Base-by-base conservation (phyloP, 2,329 filamentous ascomycete species). In the Kalmusia sp. region DNA sequence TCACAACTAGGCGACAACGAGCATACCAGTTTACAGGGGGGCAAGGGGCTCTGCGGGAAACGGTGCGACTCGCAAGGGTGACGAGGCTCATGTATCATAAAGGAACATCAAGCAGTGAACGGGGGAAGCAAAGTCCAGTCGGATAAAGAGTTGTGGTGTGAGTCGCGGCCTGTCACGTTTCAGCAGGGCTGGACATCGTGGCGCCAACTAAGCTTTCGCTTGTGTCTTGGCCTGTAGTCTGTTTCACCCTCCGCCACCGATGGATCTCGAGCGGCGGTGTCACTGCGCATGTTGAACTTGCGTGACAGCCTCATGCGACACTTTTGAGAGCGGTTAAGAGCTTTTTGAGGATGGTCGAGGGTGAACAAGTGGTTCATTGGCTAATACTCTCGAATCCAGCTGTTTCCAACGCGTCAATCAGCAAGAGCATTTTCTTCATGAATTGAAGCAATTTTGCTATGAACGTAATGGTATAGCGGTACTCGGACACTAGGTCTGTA, bases 151-250 rank as follows among this genome's bases (percentile, higher is more conserved):
- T 24, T 25, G 15, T 43, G 31, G 19, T 19, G 38, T 34, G 49
- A 48, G 40, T 39, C 55, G 58, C 58, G 34, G 53, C 34, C 45
- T 62, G 59, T 64, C 58, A 58, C 55, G 65, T 68, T 67, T 68
- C 64, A 65, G 25, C 40, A 49, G 41, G 24, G 40, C 40, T 51
- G 27, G 43, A 39, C 30, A 49, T 54, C 43, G 57, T 47, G 57
- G 54, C 35, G 50, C 52, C 41, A 27, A 48, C 51, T 59, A 61
- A 62, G 57, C 61, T 52, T 62, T 61, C 37, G 54, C 41, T 49
- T 41, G 44, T 43, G 50, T 44, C 61, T 57, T 60, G 59, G 61
- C 61, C 37, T 60, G 49, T 52, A 55, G 49, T 40, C 38, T 49
- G 63, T 63, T 64, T 62, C 62, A 61, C 28, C 35, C 51, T 45